Evolutionary conservation across 331 rosid genomes (phyloP), one percentile per base, ranked within the genome.

Genomic region (Ulmus americana): DNA sequence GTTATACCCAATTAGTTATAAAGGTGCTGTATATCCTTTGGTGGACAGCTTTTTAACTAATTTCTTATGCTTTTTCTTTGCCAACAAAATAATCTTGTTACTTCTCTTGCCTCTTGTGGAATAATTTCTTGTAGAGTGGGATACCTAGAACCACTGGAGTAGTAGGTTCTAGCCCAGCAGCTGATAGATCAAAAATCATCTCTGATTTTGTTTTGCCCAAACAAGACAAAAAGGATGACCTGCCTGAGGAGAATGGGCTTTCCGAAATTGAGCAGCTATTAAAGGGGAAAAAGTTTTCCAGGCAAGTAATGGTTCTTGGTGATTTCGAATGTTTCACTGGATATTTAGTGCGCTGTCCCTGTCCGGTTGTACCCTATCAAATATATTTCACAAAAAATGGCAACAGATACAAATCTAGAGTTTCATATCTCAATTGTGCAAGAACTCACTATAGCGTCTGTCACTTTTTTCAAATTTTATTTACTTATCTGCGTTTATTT

Each of bases 181-280:
- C 53, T 5, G 65, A 55, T 55, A 45, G 46, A 54, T 64, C 59
- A 18, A 61, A 60, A 45, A 66, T 35, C 49, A 49, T 49, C 45
- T 74, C 79, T 51, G 67, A 63, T 35, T 42, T 74, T 45, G 59
- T 61, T 40, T 58, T 62, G 20, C 39, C 22, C 52, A 55, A 22
- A 18, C 39, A 50, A 55, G 74, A 68, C 14, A 49, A 52, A 39
- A 39, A 57, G n/a, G 49, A 46, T 6, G 68, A 63, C 63, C 61
- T 5, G 15, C 61, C 68, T 3, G 43, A 71, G 45, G 73, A 65
- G 20, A 55, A 15, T 38, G 67, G 77, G 55, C 50, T 69, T 20
- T 61, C 69, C 66, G 79, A 77, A 61, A 76, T 83, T 40, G 88
- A 83, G 41, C 72, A 70, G 61, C 68, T 81, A 59, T 55, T 83